Evolutionary conservation across 331 rosid genomes (phyloP).

Genomic region (Phaseolus coccineus): DNA sequence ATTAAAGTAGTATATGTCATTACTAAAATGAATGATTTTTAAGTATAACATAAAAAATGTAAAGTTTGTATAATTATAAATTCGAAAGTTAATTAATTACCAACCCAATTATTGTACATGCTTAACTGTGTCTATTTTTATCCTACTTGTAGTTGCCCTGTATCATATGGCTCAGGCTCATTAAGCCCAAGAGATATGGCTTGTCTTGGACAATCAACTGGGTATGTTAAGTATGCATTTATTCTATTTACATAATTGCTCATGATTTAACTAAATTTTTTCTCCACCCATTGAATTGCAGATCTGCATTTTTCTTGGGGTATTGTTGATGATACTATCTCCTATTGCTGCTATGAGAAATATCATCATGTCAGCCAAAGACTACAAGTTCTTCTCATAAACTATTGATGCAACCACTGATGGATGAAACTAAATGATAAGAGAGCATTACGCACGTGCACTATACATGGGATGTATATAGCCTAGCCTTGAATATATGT

Average conservation of each 20-base stretch:
- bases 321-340: slow-evolving; percentile 60
- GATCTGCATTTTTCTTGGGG: slow-evolving; percentile 68
- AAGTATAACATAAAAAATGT: too few relatives aligned
- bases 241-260: neutral
- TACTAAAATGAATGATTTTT: too few relatives aligned
- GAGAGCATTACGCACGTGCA: too few relatives aligned
- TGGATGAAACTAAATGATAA: neutral
- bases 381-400: slow-evolving; percentile 72
- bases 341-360: slow-evolving; percentile 75
- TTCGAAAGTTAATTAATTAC: neutral
- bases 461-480: too few relatives aligned
- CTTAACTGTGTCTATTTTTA: neutral
- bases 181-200: slow-evolving; percentile 39
- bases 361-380: slow-evolving; percentile 55
- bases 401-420: neutral
- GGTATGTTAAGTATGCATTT: slow-evolving; percentile 34
- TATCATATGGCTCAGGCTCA: slow-evolving; percentile 50
- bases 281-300: slow-evolving; percentile 34
- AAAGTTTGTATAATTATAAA: too few relatives aligned
- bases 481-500: too few relatives aligned
- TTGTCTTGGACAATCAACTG: slow-evolving; percentile 49
- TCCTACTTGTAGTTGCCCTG: slow-evolving; percentile 48
- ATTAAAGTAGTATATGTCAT: too few relatives aligned
- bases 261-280: slow-evolving; percentile 18
- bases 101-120: neutral